phyloP scores from a whole-genome alignment of 2,329 filamentous ascomycete genomes.

The Cladophialophora bantiana region DNA sequence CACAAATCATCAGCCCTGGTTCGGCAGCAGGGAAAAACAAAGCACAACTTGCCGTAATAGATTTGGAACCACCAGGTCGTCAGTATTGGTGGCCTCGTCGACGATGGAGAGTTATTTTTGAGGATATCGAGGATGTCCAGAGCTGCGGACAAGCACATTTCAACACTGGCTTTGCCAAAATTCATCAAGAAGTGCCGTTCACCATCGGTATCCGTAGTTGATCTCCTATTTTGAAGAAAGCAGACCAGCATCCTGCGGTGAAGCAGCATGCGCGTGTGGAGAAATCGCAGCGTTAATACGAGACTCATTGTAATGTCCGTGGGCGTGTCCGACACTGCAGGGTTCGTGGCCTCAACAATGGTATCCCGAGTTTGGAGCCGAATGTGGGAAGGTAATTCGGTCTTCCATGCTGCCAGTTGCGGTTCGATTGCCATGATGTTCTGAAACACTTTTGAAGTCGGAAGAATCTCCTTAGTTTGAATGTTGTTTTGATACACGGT shows the following conservation, averaged over 20 bases:
- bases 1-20: too few species aligned
- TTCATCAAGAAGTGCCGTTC: too few species aligned
- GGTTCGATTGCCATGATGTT: not conserved
- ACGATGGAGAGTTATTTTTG: too few species aligned
- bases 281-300: not conserved
- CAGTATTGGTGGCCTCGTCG: not conserved
- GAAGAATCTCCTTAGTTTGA: not conserved
- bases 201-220: too few species aligned
- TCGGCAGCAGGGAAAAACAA: not conserved
- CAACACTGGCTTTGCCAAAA: too few species aligned
- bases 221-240: not conserved
- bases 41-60: not conserved
- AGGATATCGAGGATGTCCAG: too few species aligned
- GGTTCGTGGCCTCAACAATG: too few species aligned
- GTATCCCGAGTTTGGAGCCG: too few species aligned
- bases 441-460: not conserved
- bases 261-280: not conserved
- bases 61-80: not conserved
- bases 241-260: not conserved
- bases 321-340: too few species aligned
- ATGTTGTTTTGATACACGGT: constrained; percentile 14
- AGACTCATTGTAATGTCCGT: not conserved
- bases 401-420: not conserved
- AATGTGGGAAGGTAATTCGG: not conserved
- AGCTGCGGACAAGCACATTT: not conserved